These are phyloP conservation scores for Rhytidhysteron rufulum DNA, from an alignment of 2,329 filamentous ascomycete species.

Conservation along the genomic window DNA sequence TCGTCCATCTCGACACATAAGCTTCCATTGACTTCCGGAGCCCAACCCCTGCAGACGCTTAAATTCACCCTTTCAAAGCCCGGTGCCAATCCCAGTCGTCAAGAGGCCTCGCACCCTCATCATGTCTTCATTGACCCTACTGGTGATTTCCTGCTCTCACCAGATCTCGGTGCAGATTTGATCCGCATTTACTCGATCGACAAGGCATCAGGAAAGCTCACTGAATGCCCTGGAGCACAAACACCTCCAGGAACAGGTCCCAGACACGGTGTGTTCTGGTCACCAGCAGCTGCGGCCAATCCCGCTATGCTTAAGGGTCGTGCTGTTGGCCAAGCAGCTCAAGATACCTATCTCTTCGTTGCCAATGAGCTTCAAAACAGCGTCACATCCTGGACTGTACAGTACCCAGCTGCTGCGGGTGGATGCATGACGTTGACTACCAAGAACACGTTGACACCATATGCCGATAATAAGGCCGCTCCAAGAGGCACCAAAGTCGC, in stretches of 20 bases:
- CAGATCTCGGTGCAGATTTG: constrained; percentile 54
- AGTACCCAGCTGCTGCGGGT: constrained; percentile 24
- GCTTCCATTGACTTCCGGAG: constrained; percentile 24
- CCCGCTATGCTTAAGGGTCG: constrained; percentile 11
- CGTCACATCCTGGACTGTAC: constrained; percentile 26
- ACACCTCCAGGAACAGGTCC: constrained; percentile 49
- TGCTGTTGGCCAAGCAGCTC: constrained; percentile 4
- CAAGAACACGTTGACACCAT: constrained; percentile 30
- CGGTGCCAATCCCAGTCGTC: constrained; percentile 47
- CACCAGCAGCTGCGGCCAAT: constrained; percentile 12
- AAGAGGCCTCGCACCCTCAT: constrained; percentile 55
- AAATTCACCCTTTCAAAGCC: constrained; percentile 29
- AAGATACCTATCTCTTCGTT: constrained; percentile 24
- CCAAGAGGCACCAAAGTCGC: constrained; percentile 26
- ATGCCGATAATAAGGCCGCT: constrained; percentile 25
- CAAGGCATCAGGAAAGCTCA: constrained; percentile 42
- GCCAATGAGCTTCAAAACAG: constrained; percentile 32
- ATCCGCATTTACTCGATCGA: constrained; percentile 53
- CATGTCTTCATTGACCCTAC: constrained; percentile 49
- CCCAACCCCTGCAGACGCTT: constrained; percentile 23
- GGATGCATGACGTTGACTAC: constrained; percentile 24
- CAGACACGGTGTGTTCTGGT: constrained; percentile 52
- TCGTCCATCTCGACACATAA: constrained; percentile 33
- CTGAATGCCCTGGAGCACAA: constrained; percentile 42
- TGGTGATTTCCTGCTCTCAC: constrained; percentile 47